Conservation (phyloP, 1,284 basidiomycete genomes). For the Moniliella sp. region DNA sequence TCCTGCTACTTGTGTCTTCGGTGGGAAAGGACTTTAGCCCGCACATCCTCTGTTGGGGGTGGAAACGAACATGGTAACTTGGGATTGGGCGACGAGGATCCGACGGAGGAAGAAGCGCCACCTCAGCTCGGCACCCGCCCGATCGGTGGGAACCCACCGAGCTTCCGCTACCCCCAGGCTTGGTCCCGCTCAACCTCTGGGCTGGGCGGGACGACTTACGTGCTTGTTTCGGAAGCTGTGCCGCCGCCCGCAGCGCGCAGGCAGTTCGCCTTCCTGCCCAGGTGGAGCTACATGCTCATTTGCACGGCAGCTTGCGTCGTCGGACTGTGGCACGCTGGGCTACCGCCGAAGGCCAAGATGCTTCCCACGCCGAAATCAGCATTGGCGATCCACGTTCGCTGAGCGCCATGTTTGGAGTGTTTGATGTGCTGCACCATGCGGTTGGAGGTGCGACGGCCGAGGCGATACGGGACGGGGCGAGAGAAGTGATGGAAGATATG, state of each 20-base stretch:
- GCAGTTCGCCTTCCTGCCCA: too few relatives aligned
- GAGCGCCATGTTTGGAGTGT: slow-evolving; percentile 8
- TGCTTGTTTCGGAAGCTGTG: too few relatives aligned
- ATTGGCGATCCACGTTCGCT: slow-evolving; percentile 4
- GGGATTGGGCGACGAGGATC: slow-evolving; percentile 1
- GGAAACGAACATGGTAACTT: slow-evolving; percentile 1
- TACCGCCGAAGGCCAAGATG: slow-evolving; percentile 1
- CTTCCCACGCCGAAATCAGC: slow-evolving; percentile 3
- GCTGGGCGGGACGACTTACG: too few relatives aligned
- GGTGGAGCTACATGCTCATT: slow-evolving; percentile 13
- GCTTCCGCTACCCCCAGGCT: too few relatives aligned
- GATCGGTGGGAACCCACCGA: too few relatives aligned
- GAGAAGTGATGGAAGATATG: slow-evolving; percentile 7
- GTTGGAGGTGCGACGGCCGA: slow-evolving; percentile 3
- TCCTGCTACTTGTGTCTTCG: not conserved
- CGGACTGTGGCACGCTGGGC: slow-evolving; percentile 7
- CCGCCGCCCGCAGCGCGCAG: too few relatives aligned
- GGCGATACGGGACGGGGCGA: slow-evolving; percentile 5
- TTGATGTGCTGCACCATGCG: slow-evolving; percentile 7
- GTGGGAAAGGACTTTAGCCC: not conserved
- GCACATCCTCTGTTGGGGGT: not conserved
- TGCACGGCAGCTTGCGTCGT: slow-evolving; percentile 11
- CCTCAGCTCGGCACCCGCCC: too few relatives aligned
- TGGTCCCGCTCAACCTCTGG: too few relatives aligned
- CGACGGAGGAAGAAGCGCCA: slow-evolving; percentile 1